These are phyloP conservation scores for Pseudocercospora fuligena DNA, from an alignment of 2,329 filamentous ascomycete genomes.

Conservation along the genomic window DNA sequence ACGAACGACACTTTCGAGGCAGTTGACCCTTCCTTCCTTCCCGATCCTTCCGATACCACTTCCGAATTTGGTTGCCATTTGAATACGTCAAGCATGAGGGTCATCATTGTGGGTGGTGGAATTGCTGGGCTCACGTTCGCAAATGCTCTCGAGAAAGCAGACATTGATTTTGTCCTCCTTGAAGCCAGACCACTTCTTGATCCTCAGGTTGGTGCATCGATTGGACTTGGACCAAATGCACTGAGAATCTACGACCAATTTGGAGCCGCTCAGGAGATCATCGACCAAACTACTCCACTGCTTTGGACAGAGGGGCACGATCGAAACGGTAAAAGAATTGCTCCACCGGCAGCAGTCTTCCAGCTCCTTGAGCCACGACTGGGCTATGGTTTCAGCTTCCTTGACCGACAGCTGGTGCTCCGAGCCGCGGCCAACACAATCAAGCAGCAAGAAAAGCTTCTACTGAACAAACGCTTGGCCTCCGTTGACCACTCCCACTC, in stretches of 20 bases:
- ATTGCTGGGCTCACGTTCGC: conserved; percentile 53
- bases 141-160: conserved; percentile 50
- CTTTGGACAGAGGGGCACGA: conserved; percentile 1
- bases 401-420: conserved; percentile 38
- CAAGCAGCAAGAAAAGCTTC: conserved; percentile 24
- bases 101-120: conserved; percentile 57
- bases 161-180: conserved; percentile 57
- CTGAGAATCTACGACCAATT: conserved; percentile 58
- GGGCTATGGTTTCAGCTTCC: conserved; percentile 32
- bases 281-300: conserved; percentile 21
- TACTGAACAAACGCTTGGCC: conserved; percentile 22
- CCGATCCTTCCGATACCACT: background rate
- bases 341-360: conserved; percentile 11
- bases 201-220: conserved; percentile 54
- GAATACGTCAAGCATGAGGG: conserved; percentile 19
- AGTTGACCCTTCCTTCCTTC: background rate
- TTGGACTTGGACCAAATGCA: conserved; percentile 53
- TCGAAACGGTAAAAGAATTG: conserved; percentile 16
- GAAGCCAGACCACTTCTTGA: conserved; percentile 51
- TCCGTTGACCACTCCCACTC: conserved; percentile 15
- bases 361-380: conserved; percentile 31
- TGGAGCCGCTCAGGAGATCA: conserved; percentile 38
- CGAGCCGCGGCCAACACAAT: conserved; percentile 31
- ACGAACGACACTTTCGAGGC: background rate
- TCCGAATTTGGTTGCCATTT: background rate